phyloP scores from a whole-genome alignment of 2,329 filamentous ascomycete species.

The Ustulina deusta region DNA sequence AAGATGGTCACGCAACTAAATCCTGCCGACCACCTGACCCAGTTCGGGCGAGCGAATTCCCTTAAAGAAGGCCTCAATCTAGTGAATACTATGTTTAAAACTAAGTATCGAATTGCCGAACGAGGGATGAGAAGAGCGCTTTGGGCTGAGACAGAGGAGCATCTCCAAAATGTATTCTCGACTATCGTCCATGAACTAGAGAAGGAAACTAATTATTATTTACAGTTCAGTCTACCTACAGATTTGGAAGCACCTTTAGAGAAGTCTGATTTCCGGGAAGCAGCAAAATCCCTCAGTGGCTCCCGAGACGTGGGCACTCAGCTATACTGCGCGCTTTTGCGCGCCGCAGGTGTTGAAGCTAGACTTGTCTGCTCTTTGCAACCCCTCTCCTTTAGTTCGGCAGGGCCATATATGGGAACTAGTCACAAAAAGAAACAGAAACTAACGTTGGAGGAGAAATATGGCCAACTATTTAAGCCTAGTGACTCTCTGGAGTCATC shows the following conservation, averaged over 20 bases:
- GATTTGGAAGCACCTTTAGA: conserved; percentile 77
- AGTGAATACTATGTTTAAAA: conserved; percentile 74
- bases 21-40: conserved; percentile 73
- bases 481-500: conserved; percentile 50
- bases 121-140: conserved; percentile 76
- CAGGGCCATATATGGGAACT: conserved; percentile 62
- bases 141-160: conserved; percentile 78
- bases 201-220: conserved; percentile 28
- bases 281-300: conserved; percentile 77
- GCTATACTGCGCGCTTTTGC: conserved; percentile 87
- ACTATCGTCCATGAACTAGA: conserved; percentile 35
- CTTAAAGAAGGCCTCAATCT: conserved; percentile 83
- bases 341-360: conserved; percentile 82
- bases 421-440: conserved; percentile 51
- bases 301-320: conserved; percentile 92
- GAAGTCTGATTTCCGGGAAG: conserved; percentile 77
- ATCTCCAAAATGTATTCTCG: conserved; percentile 66
- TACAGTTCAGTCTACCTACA: conserved; percentile 66
- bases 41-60: conserved; percentile 80
- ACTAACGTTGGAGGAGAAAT: conserved; percentile 52
- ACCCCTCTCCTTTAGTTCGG: conserved; percentile 75
- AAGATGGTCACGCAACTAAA: conserved; percentile 76
- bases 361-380: conserved; percentile 93
- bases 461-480: conserved; percentile 57
- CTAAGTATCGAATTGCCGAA: conserved; percentile 77